Evolutionary conservation across 495 filamentous ascomycete species (phyloP), one percentile per base, ranked within the genome.

Genomic region (Hypoxylon crocopeplum): DNA sequence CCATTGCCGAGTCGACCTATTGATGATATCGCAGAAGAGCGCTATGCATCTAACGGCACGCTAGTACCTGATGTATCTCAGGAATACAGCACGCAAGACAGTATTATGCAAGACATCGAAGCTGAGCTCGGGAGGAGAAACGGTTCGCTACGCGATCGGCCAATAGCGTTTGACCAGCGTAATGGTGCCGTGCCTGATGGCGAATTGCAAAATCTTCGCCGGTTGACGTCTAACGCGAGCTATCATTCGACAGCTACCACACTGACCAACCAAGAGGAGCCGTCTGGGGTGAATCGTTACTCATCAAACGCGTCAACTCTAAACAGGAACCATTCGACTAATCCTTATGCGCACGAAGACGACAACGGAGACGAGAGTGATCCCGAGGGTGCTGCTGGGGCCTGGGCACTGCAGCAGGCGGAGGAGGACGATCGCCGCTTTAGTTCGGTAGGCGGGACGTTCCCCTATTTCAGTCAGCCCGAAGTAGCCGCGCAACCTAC

Each of bases 351-450:
- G 1, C 67, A 69, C 4, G 70, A 72, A 33, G 62, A 70, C 54
- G 72, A 75, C 13, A 74, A 73, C 5, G 74, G 73, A 21, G 79
- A 94, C 56, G 90, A 91, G 21, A 97, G 92, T 64, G 94, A 99
- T 59, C 85, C 91, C 0, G 94, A 99, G 72, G 93, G 91, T 20
- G 88, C 89, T 16, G 91, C 90, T 20, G 94, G 94, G 1, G 75
- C 95, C 13, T 84, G 87, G 59, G 92, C 92, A 65, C 82, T 98
- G 81, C 86, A 84, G 27, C 83, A 90, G 72, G 90, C 90, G 1
- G 94, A 97, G 46, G 85, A 92, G 71, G 86, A 97, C 67, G 92
- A 97, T 38, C 84, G 88, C 15, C 77, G 81, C 34, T 84, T 86
- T 48, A 85, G 82, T 41, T 38, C 68, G 11, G 44, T 62, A 11